These are phyloP conservation scores for Suillus alpinus DNA, from an alignment of 768 basidiomycete species.

Conservation along the genomic window DNA sequence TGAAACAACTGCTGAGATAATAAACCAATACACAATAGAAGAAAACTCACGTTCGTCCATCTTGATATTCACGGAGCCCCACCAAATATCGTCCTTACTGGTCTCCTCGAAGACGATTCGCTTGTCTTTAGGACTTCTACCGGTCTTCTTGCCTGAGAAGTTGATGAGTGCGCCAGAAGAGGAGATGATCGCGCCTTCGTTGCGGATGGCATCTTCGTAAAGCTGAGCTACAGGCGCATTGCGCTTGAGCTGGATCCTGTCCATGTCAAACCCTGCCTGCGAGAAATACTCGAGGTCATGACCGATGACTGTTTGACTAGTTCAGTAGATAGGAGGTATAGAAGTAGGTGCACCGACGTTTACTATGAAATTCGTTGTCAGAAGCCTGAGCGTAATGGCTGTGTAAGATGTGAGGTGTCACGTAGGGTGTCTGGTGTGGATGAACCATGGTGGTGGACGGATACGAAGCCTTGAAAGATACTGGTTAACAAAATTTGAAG, in stretches of 20 bases:
- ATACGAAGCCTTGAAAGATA: background rate
- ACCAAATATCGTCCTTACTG: conserved; percentile 97
- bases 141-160: conserved; percentile 99
- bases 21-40: background rate
- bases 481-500: too few relatives aligned
- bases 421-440: conserved; percentile 75
- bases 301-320: conserved; percentile 66
- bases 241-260: conserved; percentile 92
- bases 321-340: conserved; percentile 6
- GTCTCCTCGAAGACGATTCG: conserved; percentile 98
- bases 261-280: conserved; percentile 99
- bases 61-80: conserved; percentile 99
- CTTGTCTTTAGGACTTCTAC: conserved; percentile 97
- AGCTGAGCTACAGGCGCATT: conserved; percentile 87
- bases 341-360: conserved; percentile 44
- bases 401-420: conserved; percentile 88
- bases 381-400: conserved; percentile 76
- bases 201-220: conserved; percentile 97
- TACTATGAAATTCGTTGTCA: conserved; percentile 60
- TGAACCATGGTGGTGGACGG: conserved; percentile 52
- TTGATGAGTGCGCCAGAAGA: conserved; percentile 97
- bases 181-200: conserved; percentile 98
- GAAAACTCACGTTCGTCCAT: conserved; percentile 83
- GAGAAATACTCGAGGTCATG: conserved; percentile 96
- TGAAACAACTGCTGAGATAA: conserved; percentile 23